Conservation (phyloP, 1,284 basidiomycete species). For the Anthracocystis panici-leucophaei region DNA sequence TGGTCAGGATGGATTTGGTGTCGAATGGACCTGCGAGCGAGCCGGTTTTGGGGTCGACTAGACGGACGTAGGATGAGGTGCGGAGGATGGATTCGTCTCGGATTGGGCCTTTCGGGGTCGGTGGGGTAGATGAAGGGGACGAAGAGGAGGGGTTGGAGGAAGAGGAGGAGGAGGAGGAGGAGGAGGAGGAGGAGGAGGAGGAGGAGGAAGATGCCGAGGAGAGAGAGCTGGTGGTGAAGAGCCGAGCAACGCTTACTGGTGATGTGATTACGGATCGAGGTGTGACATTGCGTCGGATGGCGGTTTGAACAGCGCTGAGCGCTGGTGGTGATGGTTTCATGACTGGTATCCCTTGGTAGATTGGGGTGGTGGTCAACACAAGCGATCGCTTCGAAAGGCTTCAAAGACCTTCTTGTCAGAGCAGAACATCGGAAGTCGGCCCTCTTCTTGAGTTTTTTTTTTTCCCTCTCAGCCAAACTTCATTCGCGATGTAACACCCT, state of each 20-base stretch:
- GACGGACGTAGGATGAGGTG: constrained; percentile 35
- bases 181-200: background rate
- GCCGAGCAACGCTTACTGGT: background rate
- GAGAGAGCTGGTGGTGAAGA: background rate
- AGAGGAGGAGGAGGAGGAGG: too few relatives aligned
- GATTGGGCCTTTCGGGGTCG: constrained; percentile 15
- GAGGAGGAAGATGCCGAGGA: background rate
- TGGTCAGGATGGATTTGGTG: constrained; percentile 48
- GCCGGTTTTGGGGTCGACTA: constrained; percentile 60
- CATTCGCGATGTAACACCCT: background rate
- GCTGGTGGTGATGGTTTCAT: constrained; percentile 13
- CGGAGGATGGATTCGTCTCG: constrained; percentile 45
- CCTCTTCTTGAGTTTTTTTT: background rate
- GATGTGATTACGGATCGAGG: background rate
- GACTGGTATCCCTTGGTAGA: background rate
- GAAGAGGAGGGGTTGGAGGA: constrained; percentile 5
- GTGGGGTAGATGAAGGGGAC: background rate
- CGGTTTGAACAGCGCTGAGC: constrained; percentile 1
- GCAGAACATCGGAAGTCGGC: background rate
- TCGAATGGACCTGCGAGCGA: constrained; percentile 53
- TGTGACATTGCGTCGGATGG: background rate
- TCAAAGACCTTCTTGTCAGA: background rate
- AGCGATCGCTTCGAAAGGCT: background rate
- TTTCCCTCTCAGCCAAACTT: background rate
- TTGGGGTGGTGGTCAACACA: background rate